Evolutionary conservation across 2,329 filamentous ascomycete genomes (phyloP), one percentile per base, ranked within the genome.

Genomic region (Nakataea oryzae): DNA sequence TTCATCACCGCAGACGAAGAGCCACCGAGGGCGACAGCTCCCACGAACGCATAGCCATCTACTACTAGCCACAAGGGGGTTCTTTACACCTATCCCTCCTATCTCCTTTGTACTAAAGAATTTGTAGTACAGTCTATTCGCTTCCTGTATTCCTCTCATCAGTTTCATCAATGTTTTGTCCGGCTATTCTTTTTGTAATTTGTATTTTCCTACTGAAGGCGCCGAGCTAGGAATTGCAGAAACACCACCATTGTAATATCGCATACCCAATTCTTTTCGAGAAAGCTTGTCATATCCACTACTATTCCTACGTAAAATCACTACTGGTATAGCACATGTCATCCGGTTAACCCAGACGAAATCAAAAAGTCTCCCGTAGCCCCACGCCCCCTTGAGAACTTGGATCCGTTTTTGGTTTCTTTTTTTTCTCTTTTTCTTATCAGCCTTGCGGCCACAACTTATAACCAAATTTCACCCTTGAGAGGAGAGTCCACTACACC

Each of bases 1-100:
- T 63, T 63, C 54, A 54, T 63, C 32, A 63, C 62, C 17, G 62
- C 62, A 8, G 62, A 63, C 13, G 60, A 63, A 27, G 59, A 41
- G 3, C 24, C 47, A 24, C 56, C 59, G 13, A 58, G 26, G 41
- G 50, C 32, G 41, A 24, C 41, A 24, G 17, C 41, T 3, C 21
- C 8, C 21, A 24, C 41, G 41, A 50, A 50, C 41, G 21, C 41
- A 9, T 50, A 50, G 21, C 21, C 24, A n/a, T 7, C 21, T 50
- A 50, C 24, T 24, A 17, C 8, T 50, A 50, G 7, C 41, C 41
- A 50, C 21, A n/a, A n/a, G n/a, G n/a, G n/a, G n/a, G n/a, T n/a
- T n/a, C n/a, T 24, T n/a, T 24, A 9, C 17, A 17, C 41, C 41
- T 17, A 9, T 50, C 7, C 11, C 41, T n/a, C 41, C 41, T 17